These are phyloP conservation scores for Ophioceras dolichostomum DNA, from an alignment of 2,329 filamentous ascomycete species.

Conservation along the genomic window DNA sequence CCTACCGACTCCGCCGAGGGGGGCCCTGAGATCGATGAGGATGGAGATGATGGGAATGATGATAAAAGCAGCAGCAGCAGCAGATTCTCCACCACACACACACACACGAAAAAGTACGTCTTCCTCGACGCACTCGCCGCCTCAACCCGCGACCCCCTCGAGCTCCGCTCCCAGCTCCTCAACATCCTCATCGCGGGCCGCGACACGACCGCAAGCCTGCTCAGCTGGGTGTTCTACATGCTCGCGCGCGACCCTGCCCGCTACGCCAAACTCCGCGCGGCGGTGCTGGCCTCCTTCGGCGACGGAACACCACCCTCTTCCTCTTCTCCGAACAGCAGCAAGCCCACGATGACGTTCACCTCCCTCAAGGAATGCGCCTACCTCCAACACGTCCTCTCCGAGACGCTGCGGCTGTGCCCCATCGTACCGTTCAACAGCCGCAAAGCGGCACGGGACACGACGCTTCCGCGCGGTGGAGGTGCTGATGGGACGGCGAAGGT, in stretches of 20 bases:
- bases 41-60: neutral
- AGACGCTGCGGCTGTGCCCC: constrained; percentile 22
- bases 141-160: neutral
- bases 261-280: neutral
- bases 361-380: constrained; percentile 82
- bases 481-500: constrained; percentile 25
- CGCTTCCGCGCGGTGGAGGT: constrained; percentile 33
- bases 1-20: neutral
- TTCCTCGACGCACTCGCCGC: neutral
- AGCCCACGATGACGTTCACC: constrained; percentile 32
- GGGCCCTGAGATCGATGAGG: neutral
- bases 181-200: constrained; percentile 1
- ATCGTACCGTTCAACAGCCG: constrained; percentile 3
- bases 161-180: neutral
- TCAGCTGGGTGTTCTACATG: neutral
- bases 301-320: constrained; percentile 8
- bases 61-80: neutral
- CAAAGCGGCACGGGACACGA: constrained; percentile 15
- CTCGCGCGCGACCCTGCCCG: neutral
- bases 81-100: neutral
- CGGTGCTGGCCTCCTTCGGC: neutral
- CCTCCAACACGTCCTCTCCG: constrained; percentile 58
- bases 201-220: neutral
- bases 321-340: no score
- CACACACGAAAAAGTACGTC: neutral